A percentile compares a stretch with the other conserved stretches of the same genome.
Evolutionary conservation across 805 yeast species (phyloP).

Genomic region (Saccharomycopsis sp.): DNA sequence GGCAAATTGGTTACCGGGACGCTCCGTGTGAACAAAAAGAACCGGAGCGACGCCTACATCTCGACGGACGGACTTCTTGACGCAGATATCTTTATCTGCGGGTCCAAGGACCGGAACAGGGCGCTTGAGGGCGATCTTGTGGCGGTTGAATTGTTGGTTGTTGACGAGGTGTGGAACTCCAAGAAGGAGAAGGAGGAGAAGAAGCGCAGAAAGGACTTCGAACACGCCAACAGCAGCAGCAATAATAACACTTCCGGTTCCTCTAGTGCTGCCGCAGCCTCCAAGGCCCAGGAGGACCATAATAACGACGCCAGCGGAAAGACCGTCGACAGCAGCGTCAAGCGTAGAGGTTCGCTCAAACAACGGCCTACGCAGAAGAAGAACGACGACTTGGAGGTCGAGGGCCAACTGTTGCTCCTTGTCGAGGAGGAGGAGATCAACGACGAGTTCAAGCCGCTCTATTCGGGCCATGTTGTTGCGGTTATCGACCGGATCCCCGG

Average conservation of each 20-base stretch:
- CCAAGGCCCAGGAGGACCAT: constrained; percentile 12
- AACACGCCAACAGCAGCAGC: constrained; percentile 28
- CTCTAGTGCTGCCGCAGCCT: constrained; percentile 17
- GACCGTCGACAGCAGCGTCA: constrained; percentile 30
- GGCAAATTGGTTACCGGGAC: constrained; percentile 91
- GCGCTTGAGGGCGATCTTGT: constrained; percentile 96
- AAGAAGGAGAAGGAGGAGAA: constrained; percentile 96
- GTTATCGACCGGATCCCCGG: constrained; percentile 97
- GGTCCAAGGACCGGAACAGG: constrained; percentile 95
- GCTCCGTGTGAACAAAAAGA: constrained; percentile 89
- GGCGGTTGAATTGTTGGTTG: constrained; percentile 89
- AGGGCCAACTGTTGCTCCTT: constrained; percentile 86
- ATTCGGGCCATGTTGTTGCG: constrained; percentile 98
- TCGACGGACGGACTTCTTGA: constrained; percentile 92
- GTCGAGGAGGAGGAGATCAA: constrained; percentile 95
- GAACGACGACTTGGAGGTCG: constrained; percentile 97
- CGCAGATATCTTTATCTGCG: constrained; percentile 96
- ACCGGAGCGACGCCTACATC: constrained; percentile 97
- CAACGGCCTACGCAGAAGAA: constrained; percentile 97
- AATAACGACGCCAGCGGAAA: constrained; percentile 29
- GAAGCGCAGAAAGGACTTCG: constrained; percentile 75
- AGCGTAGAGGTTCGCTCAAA: constrained; percentile 81
- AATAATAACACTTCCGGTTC: constrained; percentile 29
- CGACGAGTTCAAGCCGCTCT: constrained; percentile 87
- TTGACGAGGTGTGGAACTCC: constrained; percentile 96